A percentile compares a stretch with the other conserved stretches of the same genome.
Conservation (phyloP, 2,329 filamentous ascomycete species). For the Alternaria dauci region DNA sequence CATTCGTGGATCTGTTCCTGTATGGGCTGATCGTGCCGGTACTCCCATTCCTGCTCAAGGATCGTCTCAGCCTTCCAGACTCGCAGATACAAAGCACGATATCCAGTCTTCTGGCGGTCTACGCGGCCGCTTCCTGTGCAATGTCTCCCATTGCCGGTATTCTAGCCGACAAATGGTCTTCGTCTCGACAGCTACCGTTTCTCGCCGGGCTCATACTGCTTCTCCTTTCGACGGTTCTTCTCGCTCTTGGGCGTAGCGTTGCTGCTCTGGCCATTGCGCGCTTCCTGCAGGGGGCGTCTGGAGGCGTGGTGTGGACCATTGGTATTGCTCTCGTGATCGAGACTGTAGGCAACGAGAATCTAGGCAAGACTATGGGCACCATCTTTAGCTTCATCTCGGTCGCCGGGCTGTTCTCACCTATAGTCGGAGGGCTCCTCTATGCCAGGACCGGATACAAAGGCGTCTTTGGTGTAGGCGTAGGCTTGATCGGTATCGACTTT, state of each 20-base stretch:
- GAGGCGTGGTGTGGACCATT: slow-evolving; percentile 67
- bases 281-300: slow-evolving; percentile 65
- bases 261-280: slow-evolving; percentile 61
- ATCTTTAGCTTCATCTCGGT: slow-evolving; percentile 68
- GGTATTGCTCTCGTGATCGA: slow-evolving; percentile 67
- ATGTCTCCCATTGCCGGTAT: slow-evolving; percentile 63
- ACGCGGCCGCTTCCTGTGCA: slow-evolving; percentile 62
- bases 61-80: slow-evolving; percentile 59
- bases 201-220: slow-evolving; percentile 63
- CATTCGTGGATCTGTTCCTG: slow-evolving; percentile 68
- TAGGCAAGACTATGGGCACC: slow-evolving; percentile 69
- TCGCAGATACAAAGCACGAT: slow-evolving; percentile 61
- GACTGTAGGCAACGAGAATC: slow-evolving; percentile 63
- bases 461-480: slow-evolving; percentile 66
- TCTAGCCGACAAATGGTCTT: slow-evolving; percentile 61
- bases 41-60: slow-evolving; percentile 64
- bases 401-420: slow-evolving; percentile 65
- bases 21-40: slow-evolving; percentile 68
- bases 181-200: slow-evolving; percentile 65
- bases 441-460: slow-evolving; percentile 65
- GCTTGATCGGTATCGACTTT: slow-evolving; percentile 65
- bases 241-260: slow-evolving; percentile 61
- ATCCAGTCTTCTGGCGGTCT: slow-evolving; percentile 63
- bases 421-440: slow-evolving; percentile 68
- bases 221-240: slow-evolving; percentile 62